phyloP scores from a whole-genome alignment of 495 filamentous ascomycete genomes.

The Neurospora sp. region DNA sequence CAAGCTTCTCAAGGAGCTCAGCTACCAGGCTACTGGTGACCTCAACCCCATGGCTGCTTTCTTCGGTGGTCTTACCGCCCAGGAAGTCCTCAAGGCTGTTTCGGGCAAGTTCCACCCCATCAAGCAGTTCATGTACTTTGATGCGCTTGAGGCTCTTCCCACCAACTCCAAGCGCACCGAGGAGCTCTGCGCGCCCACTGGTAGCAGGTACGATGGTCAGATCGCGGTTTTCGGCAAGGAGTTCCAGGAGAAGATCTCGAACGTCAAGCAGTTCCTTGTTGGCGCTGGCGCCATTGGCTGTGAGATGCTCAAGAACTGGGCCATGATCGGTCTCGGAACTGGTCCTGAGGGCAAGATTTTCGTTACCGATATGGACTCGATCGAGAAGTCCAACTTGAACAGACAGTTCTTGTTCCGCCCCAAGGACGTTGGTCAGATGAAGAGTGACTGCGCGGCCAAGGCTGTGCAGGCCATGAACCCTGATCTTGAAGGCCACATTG shows the following conservation, averaged over 20 bases:
- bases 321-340: constrained; percentile 90
- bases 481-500: constrained; percentile 75
- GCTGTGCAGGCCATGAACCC: constrained; percentile 94
- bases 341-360: constrained; percentile 81
- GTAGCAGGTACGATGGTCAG: constrained; percentile 87
- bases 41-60: constrained; percentile 86
- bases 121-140: constrained; percentile 91
- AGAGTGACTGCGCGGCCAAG: constrained; percentile 88
- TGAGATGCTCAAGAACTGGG: constrained; percentile 99
- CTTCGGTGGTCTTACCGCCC: constrained; percentile 89
- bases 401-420: constrained; percentile 93
- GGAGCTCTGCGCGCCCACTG: constrained; percentile 73
- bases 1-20: constrained; percentile 85
- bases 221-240: constrained; percentile 93
- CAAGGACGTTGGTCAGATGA: constrained; percentile 90
- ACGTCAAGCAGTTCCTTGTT: constrained; percentile 85
- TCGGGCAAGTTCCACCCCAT: constrained; percentile 96
- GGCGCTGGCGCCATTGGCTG: constrained; percentile 97
- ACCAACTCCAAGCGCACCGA: constrained; percentile 62
- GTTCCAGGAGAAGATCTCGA: constrained; percentile 85
- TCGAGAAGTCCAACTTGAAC: constrained; percentile 98
- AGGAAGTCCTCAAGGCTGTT: constrained; percentile 93
- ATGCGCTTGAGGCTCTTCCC: constrained; percentile 91
- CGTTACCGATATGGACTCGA: constrained; percentile 96
- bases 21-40: constrained; percentile 91